Evolutionary conservation across 331 rosid species (phyloP).

Genomic region (Rhamnella rubrinervis): DNA sequence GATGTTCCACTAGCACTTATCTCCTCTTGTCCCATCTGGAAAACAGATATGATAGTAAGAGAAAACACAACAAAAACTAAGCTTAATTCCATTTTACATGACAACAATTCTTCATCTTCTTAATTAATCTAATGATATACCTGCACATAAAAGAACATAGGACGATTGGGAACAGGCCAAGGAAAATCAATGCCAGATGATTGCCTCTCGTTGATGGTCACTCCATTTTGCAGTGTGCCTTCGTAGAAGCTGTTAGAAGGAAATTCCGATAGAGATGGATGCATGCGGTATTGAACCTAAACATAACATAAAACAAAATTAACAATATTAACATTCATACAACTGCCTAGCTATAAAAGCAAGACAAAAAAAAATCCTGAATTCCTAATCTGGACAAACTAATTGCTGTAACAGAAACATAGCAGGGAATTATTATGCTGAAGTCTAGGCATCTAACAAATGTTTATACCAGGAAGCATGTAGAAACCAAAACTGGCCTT

Average conservation of each 20-base stretch:
- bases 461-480: neutral
- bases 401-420: neutral
- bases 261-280: conserved; percentile 93
- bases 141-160: conserved; percentile 99
- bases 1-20: conserved; percentile 99
- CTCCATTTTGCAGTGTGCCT: conserved; percentile 98
- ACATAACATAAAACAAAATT: neutral
- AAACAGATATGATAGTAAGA: conserved; percentile 8
- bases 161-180: conserved; percentile 99
- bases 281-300: conserved; percentile 99
- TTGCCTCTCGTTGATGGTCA: conserved; percentile 93
- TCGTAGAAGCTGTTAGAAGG: conserved; percentile 98
- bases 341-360: neutral
- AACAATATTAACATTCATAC: neutral
- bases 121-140: conserved; percentile 33
- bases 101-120: neutral
- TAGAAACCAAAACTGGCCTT: neutral
- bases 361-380: neutral
- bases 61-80: neutral
- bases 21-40: conserved; percentile 99
- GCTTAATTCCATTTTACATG: neutral
- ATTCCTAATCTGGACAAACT: neutral
- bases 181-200: conserved; percentile 97
- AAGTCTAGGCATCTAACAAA: neutral
- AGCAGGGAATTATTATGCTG: neutral